Evolutionary conservation across 2,329 filamentous ascomycete species (phyloP), one percentile per base, ranked within the genome.

Genomic region (Hawksworthiomyces lignivorus): DNA sequence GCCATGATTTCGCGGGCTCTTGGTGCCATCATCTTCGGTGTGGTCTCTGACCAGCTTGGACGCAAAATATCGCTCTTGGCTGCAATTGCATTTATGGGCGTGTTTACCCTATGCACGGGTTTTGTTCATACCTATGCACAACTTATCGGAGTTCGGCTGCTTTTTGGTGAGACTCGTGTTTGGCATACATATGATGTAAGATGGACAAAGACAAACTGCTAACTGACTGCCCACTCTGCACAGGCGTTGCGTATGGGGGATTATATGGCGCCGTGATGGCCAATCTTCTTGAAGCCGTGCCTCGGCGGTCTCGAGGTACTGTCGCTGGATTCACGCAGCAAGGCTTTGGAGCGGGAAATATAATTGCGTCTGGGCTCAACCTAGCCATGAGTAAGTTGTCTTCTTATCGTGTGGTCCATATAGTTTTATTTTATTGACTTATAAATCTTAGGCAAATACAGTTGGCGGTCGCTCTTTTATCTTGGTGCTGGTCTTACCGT

Each of bases 381-480:
- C 37, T 39, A n/a, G 36, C 36, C 11, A 39, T 30, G 36, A 31
- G 36, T 39, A 17, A n/a, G 27, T 39, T 22, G 2, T 15, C 3
- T 18, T 15, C 26, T 21, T n/a, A n/a, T 20, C 20, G 5, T n/a
- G n/a, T n/a, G n/a, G n/a, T n/a, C n/a, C n/a, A n/a, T n/a, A n/a
- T n/a, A 8, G 8, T 26, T 26, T 26, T 26, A 8, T 26, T 26
- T 26, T 26, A 8, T 26, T 2, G 12, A 26, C 24, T 8, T 26
- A 8, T 8, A 8, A 8, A 26, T 26, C 8, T 26, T 8, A 39
- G 36, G 31, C 36, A 39, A 39, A 39, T 39, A 94, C 56, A 79
- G 73, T 39, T 95, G 88, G 88, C 72, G 88, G 6, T 86, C 87
- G 1, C 68, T 94, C 0, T 94, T 80, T 68, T 95, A 87, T 87